phyloP scores from a whole-genome alignment of 2,329 filamentous ascomycete species.

The Diplodia sapinea region DNA sequence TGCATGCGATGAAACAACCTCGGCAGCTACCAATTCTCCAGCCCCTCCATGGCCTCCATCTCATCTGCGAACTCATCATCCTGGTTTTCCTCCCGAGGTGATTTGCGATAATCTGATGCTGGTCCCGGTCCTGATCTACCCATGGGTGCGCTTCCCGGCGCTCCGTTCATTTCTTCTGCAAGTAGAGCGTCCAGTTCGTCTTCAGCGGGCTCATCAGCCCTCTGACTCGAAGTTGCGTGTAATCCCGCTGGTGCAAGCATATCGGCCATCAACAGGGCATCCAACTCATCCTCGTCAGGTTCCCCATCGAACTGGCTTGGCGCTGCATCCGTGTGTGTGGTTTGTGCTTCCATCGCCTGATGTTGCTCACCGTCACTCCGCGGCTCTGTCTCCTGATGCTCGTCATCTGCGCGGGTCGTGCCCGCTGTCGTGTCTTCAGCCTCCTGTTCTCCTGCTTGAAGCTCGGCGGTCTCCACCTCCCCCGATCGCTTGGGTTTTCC shows the following conservation, averaged over 20 bases:
- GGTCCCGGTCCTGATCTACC: constrained; percentile 20
- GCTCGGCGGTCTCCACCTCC: constrained; percentile 7
- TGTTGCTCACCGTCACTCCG: constrained; percentile 34
- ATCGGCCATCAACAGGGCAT: constrained; percentile 61
- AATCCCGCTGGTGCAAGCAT: constrained; percentile 12
- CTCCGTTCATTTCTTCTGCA: constrained; percentile 44
- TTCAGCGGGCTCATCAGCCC: constrained; percentile 50
- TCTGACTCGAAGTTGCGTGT: constrained; percentile 21
- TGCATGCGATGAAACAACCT: constrained; percentile 31
- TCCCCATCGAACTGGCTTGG: constrained; percentile 34
- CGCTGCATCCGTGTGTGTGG: constrained; percentile 18
- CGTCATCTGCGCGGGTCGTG: constrained; percentile 26
- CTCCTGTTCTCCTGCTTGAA: constrained; percentile 17
- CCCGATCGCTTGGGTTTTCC: constrained; percentile 57
- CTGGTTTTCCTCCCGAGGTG: constrained; percentile 30
- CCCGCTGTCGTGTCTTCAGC: constrained; percentile 33
- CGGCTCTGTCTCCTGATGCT: constrained; percentile 18
- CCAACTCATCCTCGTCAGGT: constrained; percentile 60
- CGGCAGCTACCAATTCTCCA: constrained; percentile 43
- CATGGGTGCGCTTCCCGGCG: constrained; percentile 16
- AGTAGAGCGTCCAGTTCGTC: constrained; percentile 62
- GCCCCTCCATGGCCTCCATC: constrained; percentile 49
- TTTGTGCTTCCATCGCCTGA: constrained; percentile 24
- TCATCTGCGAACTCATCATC: constrained; percentile 49
- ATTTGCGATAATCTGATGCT: constrained; percentile 26